A percentile compares a stretch with the other conserved stretches of the same genome.
Evolutionary conservation across 2,329 filamentous ascomycete genomes (phyloP).

Genomic region (Cadophora sp.): DNA sequence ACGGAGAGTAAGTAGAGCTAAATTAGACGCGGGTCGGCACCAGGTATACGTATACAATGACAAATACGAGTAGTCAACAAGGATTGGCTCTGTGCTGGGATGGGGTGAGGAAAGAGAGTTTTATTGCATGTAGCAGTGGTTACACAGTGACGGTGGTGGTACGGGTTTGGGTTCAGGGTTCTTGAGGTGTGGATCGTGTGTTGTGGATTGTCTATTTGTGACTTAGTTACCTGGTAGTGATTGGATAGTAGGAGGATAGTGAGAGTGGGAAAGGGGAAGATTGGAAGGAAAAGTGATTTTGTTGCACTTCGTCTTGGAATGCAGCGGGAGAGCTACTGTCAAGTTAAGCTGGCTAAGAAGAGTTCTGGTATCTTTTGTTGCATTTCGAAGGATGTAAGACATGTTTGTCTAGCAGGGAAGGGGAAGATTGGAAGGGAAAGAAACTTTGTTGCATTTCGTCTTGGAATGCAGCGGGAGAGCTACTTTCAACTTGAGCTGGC

Average conservation of each 20-base stretch:
- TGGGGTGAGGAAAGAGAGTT: not conserved
- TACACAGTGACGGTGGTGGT: not conserved
- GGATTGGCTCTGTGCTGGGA: not conserved
- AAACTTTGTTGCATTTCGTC: not conserved
- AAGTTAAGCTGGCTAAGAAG: not conserved
- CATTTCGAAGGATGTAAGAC: not conserved
- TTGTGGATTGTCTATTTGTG: not conserved
- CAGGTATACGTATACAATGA: not conserved
- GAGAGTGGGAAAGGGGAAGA: not conserved
- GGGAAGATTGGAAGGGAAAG: too few species aligned
- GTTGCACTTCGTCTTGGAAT: not conserved
- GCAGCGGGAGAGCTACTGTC: not conserved
- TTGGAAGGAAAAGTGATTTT: too few species aligned
- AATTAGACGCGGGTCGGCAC: not conserved
- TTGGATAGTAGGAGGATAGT: not conserved
- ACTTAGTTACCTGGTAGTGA: not conserved
- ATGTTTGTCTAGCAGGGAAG: not conserved
- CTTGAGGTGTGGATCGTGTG: not conserved
- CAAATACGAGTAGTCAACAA: too few species aligned
- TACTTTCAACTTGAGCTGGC: not conserved
- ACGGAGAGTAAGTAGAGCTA: not conserved
- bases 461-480: not conserved
- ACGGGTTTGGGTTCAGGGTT: not conserved
- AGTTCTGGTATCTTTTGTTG: not conserved
- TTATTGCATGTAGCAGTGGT: conserved; percentile 1